Conservation (phyloP, 2,329 filamentous ascomycete species). For the Colletotrichum echinochloae region DNA sequence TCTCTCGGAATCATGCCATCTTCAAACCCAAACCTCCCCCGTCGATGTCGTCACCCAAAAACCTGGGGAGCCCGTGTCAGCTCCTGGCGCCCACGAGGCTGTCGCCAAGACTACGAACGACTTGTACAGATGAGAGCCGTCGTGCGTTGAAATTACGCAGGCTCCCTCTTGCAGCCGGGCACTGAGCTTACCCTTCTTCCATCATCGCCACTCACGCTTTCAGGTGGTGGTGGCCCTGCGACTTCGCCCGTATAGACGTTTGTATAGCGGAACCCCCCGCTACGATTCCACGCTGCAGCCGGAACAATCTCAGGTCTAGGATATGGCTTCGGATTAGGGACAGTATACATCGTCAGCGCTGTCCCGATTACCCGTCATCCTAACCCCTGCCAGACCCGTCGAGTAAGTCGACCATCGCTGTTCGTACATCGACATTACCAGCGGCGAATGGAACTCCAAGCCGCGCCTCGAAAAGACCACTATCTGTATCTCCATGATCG, state of each 20-base stretch:
- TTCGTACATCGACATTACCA: not conserved
- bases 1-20: not conserved
- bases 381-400: not conserved
- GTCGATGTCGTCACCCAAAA: not conserved
- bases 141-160: not conserved
- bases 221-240: not conserved
- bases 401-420: not conserved
- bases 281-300: not conserved
- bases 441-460: not conserved
- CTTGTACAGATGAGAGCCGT: not conserved
- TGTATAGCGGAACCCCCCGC: not conserved
- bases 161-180: not conserved
- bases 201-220: not conserved
- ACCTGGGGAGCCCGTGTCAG: not conserved
- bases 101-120: not conserved
- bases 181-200: not conserved
- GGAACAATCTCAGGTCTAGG: not conserved
- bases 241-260: not conserved
- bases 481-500: not conserved
- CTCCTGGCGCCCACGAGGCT: not conserved
- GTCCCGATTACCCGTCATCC: not conserved
- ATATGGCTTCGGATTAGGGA: not conserved
- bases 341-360: not conserved
- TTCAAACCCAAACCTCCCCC: not conserved
- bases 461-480: no score